Conservation (phyloP, 306 rosid species). For the Quercus cerris region DNA sequence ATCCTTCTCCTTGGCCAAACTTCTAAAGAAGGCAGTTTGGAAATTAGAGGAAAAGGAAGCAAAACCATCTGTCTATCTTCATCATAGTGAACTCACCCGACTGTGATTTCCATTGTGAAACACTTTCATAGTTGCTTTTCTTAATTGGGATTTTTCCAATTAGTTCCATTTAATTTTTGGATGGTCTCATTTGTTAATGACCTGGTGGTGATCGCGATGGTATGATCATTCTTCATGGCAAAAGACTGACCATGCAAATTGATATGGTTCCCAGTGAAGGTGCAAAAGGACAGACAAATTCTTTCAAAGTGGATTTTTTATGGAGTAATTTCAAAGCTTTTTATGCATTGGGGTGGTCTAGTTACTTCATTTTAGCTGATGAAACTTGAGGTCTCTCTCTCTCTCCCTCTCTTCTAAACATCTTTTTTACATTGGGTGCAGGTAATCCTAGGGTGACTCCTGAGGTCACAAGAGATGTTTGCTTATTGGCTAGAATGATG, state of each 20-base stretch:
- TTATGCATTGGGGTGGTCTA: not conserved
- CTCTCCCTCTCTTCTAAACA: not conserved
- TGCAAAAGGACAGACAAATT: not conserved
- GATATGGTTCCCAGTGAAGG: not conserved
- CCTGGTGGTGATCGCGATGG: not conserved
- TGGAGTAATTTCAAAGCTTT: not conserved
- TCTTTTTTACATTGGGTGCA: constrained; percentile 35
- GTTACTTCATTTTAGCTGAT: not conserved
- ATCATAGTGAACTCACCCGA: not conserved
- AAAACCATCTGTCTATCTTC: not conserved
- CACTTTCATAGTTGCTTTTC: not conserved
- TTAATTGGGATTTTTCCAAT: not conserved
- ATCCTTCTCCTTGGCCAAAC: constrained; percentile 3
- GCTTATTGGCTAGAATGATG: constrained; percentile 99
- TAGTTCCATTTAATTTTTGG: not conserved
- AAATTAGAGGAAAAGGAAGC: not conserved
- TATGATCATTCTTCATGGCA: not conserved
- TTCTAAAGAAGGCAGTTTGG: not conserved
- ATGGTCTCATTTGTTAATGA: not conserved
- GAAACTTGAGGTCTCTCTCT: not conserved
- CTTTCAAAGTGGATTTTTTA: not conserved
- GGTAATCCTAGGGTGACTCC: constrained; percentile 99
- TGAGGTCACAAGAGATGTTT: constrained; percentile 97
- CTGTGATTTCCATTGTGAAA: constrained; percentile 3
- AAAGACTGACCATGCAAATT: not conserved